Percentiles rank a stretch among this genome's conserved stretches.
These are phyloP conservation scores for Fraxinus dipetala DNA, from an alignment of 305 asterid species.

Conservation along the genomic window DNA sequence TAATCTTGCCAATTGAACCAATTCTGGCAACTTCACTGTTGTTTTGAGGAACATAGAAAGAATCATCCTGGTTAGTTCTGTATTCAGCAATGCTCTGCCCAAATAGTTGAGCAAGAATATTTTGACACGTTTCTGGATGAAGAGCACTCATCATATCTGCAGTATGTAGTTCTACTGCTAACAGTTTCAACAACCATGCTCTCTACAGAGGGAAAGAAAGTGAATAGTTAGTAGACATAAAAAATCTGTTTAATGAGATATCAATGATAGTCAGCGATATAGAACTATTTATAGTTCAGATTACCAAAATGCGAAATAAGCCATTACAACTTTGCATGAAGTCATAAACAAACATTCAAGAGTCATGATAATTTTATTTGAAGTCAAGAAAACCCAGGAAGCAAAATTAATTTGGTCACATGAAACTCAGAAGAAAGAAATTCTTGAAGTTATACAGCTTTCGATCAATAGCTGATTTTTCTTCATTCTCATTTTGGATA, in stretches of 20 bases:
- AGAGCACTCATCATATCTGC: constrained; percentile 58
- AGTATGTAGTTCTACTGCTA: constrained; percentile 76
- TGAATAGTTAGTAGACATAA: not conserved
- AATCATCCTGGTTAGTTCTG: constrained; percentile 40
- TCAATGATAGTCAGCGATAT: not conserved
- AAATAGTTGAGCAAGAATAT: constrained; percentile 69
- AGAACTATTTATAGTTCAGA: not conserved
- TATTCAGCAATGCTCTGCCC: constrained; percentile 47
- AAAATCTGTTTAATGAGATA: not conserved
- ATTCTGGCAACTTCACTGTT: constrained; percentile 36
- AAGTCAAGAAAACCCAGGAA: not conserved
- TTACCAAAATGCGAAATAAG: not conserved
- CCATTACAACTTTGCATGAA: not conserved
- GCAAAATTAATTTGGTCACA: not conserved
- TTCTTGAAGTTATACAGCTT: not conserved
- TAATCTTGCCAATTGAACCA: constrained; percentile 53
- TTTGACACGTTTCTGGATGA: constrained; percentile 81
- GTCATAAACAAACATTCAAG: not conserved
- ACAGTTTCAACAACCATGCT: constrained; percentile 93
- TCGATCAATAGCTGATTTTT: not conserved
- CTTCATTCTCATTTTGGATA: not conserved
- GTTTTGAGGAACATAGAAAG: constrained; percentile 34
- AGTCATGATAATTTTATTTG: not conserved
- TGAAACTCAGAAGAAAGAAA: not conserved
- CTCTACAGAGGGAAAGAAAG: constrained; percentile 49